Conservation (phyloP, 2,329 filamentous ascomycete genomes). For the Hirsutella thompsonii region DNA sequence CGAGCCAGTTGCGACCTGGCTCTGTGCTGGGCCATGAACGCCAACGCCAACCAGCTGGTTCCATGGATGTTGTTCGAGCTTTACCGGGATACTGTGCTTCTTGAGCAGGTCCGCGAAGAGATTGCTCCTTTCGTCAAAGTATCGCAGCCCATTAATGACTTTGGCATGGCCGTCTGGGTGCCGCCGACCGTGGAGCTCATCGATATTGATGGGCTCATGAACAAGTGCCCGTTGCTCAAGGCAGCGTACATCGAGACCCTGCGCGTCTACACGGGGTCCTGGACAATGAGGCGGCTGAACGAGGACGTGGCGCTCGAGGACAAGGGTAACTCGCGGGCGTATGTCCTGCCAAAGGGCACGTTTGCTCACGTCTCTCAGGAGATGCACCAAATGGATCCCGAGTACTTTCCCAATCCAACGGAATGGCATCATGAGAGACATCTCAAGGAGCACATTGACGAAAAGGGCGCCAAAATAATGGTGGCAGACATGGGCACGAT, state of each 20-base stretch:
- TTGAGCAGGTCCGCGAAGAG: slow-evolving; percentile 24
- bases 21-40: slow-evolving; percentile 24
- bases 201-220: slow-evolving; percentile 21
- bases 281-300: slow-evolving; percentile 16
- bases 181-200: slow-evolving; percentile 19
- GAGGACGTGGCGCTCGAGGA: slow-evolving; percentile 19
- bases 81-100: slow-evolving; percentile 22
- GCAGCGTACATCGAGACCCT: slow-evolving; percentile 27
- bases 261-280: slow-evolving; percentile 22
- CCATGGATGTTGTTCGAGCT: slow-evolving; percentile 29
- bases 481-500: slow-evolving; percentile 14
- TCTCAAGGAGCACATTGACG: slow-evolving; percentile 12
- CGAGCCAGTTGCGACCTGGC: slow-evolving; percentile 21
- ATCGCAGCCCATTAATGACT: slow-evolving; percentile 21
- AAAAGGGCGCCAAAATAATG: slow-evolving; percentile 10
- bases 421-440: slow-evolving; percentile 23
- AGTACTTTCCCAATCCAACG: slow-evolving; percentile 16
- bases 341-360: slow-evolving; percentile 19
- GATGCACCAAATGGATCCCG: slow-evolving; percentile 21
- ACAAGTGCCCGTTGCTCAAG: slow-evolving; percentile 23
- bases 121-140: slow-evolving; percentile 18
- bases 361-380: slow-evolving; percentile 21
- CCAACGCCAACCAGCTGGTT: slow-evolving; percentile 22
- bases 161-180: slow-evolving; percentile 21
- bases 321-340: slow-evolving; percentile 10